Conservation (phyloP, 1,284 basidiomycete genomes). For the Inonotus obliquus region DNA sequence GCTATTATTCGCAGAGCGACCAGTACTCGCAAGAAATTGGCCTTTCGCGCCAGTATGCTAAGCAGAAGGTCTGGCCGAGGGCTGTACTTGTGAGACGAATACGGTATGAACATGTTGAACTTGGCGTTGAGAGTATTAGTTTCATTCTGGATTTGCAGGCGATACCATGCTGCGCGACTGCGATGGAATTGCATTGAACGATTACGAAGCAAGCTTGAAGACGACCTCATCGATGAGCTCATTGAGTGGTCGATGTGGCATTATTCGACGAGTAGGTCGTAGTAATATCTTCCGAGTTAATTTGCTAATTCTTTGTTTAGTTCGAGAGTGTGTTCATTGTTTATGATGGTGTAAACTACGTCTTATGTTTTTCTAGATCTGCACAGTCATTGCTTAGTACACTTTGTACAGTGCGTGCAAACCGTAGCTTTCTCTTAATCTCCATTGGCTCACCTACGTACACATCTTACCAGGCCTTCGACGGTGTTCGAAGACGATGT, state of each 20-base stretch:
- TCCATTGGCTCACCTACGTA: background rate
- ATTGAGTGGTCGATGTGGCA: slow-evolving; percentile 84
- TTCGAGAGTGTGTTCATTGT: slow-evolving; percentile 46
- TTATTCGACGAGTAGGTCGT: slow-evolving; percentile 53
- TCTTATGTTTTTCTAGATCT: slow-evolving; percentile 34
- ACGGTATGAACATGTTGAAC: slow-evolving; percentile 35
- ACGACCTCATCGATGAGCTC: slow-evolving; percentile 75
- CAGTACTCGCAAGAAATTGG: slow-evolving; percentile 58
- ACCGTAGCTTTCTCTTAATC: background rate
- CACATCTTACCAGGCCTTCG: slow-evolving; percentile 52
- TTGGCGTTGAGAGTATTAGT: background rate
- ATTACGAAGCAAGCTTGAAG: slow-evolving; percentile 64
- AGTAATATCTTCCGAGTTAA: slow-evolving; percentile 7
- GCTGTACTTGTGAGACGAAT: slow-evolving; percentile 62
- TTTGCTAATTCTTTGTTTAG: slow-evolving; percentile 24
- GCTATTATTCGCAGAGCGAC: slow-evolving; percentile 56
- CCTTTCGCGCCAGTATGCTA: slow-evolving; percentile 60
- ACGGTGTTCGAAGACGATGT: slow-evolving; percentile 67
- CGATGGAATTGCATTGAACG: slow-evolving; percentile 73
- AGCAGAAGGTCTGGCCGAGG: slow-evolving; percentile 68
- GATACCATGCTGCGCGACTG: slow-evolving; percentile 63
- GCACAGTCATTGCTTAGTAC: slow-evolving; percentile 59
- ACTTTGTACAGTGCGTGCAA: slow-evolving; percentile 38
- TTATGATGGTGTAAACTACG: no score
- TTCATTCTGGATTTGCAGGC: slow-evolving; percentile 31